A percentile compares a stretch with the other conserved stretches of the same genome.
Evolutionary conservation across 2,329 filamentous ascomycete genomes (phyloP).

Genomic region (Cladosporium sp.): DNA sequence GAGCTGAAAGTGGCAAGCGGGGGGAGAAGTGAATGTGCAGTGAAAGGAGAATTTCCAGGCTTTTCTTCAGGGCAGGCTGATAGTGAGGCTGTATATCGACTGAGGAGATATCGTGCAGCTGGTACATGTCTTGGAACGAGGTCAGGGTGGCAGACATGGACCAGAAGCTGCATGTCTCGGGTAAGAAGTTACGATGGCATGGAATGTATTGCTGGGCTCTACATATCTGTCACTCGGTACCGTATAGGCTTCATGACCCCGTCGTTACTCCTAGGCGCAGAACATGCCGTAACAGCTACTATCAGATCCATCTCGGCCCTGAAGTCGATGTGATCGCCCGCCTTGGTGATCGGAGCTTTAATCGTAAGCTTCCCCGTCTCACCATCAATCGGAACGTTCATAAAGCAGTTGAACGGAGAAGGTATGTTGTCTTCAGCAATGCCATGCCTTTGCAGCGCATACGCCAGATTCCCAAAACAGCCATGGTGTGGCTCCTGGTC

Average conservation of each 20-base stretch:
- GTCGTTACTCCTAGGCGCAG: conserved; percentile 30
- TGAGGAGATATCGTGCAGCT: too few relatives aligned
- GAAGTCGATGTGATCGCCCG: conserved; percentile 33
- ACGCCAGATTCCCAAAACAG: conserved; percentile 34
- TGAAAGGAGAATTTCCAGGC: neutral
- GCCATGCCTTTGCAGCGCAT: conserved; percentile 27
- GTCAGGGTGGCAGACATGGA: neutral
- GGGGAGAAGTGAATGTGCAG: neutral
- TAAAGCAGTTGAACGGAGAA: conserved; percentile 34
- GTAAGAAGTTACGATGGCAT: neutral
- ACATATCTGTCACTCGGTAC: conserved; percentile 5
- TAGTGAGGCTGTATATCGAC: too few relatives aligned
- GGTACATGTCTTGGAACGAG: neutral
- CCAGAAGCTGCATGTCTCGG: neutral
- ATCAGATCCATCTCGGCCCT: conserved; percentile 35
- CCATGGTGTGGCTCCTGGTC: conserved; percentile 33
- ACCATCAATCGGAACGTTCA: conserved; percentile 34
- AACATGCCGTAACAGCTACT: conserved; percentile 32
- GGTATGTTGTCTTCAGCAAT: conserved; percentile 30
- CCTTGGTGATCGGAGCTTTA: conserved; percentile 30
- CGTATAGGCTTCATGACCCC: conserved; percentile 31
- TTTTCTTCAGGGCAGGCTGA: neutral
- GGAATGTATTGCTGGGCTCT: neutral
- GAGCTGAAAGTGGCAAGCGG: neutral
- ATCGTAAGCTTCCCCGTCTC: conserved; percentile 30